phyloP scores from a whole-genome alignment of 495 filamentous ascomycete species.

The Neurospora sp. region DNA sequence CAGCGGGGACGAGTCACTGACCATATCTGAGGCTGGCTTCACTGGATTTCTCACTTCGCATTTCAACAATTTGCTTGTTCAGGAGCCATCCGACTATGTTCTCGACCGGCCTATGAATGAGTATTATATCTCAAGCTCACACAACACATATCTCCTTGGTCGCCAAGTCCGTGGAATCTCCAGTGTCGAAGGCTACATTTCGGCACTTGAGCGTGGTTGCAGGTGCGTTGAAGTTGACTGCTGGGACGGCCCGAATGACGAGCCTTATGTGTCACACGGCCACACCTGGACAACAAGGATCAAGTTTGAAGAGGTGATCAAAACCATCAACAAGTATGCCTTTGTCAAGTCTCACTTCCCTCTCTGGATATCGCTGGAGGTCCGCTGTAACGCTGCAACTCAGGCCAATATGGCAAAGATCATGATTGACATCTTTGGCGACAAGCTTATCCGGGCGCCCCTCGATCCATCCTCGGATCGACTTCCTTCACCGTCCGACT shows the following conservation, averaged over 20 bases:
- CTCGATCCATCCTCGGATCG: conserved; percentile 50
- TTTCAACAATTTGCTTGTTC: conserved; percentile 53
- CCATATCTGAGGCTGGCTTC: conserved; percentile 68
- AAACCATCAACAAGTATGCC: conserved; percentile 86
- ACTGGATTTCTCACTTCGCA: conserved; percentile 66
- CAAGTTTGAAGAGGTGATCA: conserved; percentile 79
- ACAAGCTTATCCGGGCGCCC: conserved; percentile 66
- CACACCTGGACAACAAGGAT: conserved; percentile 80
- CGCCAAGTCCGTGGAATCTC: conserved; percentile 82
- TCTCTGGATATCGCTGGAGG: conserved; percentile 87
- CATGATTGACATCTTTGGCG: conserved; percentile 72
- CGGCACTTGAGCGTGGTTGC: conserved; percentile 77
- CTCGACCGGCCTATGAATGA: conserved; percentile 86
- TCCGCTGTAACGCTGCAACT: conserved; percentile 78
- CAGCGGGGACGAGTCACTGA: conserved; percentile 31
- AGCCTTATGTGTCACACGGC: conserved; percentile 83
- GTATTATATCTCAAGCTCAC: conserved; percentile 96
- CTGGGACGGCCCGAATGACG: conserved; percentile 84
- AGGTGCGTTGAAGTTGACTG: conserved; percentile 96
- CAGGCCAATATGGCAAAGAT: conserved; percentile 84
- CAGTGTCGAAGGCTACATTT: conserved; percentile 89
- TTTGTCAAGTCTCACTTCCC: conserved; percentile 75
- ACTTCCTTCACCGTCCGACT: conserved; percentile 77
- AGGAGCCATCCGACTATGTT: conserved; percentile 42
- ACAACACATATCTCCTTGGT: conserved; percentile 93